These are phyloP conservation scores for Hansfordia pulvinata DNA, from an alignment of 2,329 filamentous ascomycete species.

Conservation along the genomic window DNA sequence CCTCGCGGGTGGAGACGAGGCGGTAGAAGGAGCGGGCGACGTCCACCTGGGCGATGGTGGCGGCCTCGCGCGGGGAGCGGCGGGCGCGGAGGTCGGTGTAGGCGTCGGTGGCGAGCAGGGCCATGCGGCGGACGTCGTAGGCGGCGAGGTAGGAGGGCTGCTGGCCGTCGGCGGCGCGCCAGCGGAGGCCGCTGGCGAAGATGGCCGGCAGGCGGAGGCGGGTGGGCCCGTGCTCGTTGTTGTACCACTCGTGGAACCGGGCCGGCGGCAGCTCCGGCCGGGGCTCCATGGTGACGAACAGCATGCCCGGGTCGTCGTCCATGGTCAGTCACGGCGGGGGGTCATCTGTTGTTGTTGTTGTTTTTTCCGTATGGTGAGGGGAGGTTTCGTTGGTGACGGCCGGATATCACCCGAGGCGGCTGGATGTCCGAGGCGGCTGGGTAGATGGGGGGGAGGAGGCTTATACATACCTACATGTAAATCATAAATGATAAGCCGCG, in stretches of 20 bases:
- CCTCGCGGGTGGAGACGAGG: slow-evolving; percentile 40
- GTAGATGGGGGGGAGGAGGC: too few species aligned
- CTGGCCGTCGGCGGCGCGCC: slow-evolving; percentile 49
- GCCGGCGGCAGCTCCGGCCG: slow-evolving; percentile 46
- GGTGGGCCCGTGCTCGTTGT: slow-evolving; percentile 80
- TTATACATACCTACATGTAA: too few species aligned
- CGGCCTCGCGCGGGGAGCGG: slow-evolving; percentile 37
- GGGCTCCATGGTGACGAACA: slow-evolving; percentile 82
- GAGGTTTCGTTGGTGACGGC: too few species aligned
- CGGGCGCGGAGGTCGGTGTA: slow-evolving; percentile 54
- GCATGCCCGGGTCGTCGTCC: slow-evolving; percentile 47
- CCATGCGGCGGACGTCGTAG: slow-evolving; percentile 71
- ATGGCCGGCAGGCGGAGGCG: slow-evolving; percentile 65
- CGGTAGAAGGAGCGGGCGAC: slow-evolving; percentile 63
- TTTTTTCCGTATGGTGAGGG: too few species aligned
- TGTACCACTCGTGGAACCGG: slow-evolving; percentile 87
- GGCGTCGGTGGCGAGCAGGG: slow-evolving; percentile 51
- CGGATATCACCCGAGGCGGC: too few species aligned
- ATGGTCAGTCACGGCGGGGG: slow-evolving; percentile 1
- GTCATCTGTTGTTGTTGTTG: too few species aligned
- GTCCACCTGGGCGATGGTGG: slow-evolving; percentile 40
- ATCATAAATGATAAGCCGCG: too few species aligned
- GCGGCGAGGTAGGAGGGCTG: slow-evolving; percentile 62
- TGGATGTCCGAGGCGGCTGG: too few species aligned
- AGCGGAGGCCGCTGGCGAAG: slow-evolving; percentile 65